A percentile compares a stretch with the other conserved stretches of the same genome.
These are phyloP conservation scores for Chlamydomonas sphaeroides DNA, from an alignment of 139 green algal genomes.

Conservation along the genomic window DNA sequence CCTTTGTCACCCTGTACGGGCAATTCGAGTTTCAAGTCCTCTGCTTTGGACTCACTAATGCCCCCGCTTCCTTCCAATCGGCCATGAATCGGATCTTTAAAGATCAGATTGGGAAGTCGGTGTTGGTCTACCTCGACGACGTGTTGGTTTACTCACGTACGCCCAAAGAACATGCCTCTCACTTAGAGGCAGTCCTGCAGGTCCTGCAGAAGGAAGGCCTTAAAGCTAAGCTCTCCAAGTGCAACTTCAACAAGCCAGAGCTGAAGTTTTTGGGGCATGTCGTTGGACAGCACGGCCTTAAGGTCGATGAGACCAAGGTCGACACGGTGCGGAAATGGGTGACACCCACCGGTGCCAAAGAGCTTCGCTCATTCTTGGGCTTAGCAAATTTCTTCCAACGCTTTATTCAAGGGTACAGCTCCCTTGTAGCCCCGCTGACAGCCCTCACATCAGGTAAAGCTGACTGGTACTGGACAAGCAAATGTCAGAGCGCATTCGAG, in stretches of 20 bases:
- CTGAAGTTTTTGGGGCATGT: too few species aligned
- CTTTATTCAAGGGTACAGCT: constrained; percentile 45
- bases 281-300: too few species aligned
- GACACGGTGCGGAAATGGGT: too few species aligned
- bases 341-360: too few species aligned
- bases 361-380: too few species aligned
- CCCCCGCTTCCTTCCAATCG: constrained; percentile 37
- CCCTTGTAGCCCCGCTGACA: constrained; percentile 30
- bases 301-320: too few species aligned
- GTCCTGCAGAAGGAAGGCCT: neutral
- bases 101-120: constrained; percentile 7
- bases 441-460: constrained; percentile 2
- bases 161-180: constrained; percentile 10
- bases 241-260: constrained; percentile 35
- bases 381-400: too few species aligned
- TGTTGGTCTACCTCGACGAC: constrained; percentile 52
- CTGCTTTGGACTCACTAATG: constrained; percentile 27
- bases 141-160: constrained; percentile 30
- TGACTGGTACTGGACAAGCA: neutral
- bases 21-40: constrained; percentile 19
- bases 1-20: constrained; percentile 44
- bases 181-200: constrained; percentile 28
- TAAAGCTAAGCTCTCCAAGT: constrained; percentile 38
- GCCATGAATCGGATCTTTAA: constrained; percentile 39
- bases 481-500: constrained; percentile 36